Conservation (phyloP, 2,329 filamentous ascomycete genomes). For the Dothideomycetidae sp. region DNA sequence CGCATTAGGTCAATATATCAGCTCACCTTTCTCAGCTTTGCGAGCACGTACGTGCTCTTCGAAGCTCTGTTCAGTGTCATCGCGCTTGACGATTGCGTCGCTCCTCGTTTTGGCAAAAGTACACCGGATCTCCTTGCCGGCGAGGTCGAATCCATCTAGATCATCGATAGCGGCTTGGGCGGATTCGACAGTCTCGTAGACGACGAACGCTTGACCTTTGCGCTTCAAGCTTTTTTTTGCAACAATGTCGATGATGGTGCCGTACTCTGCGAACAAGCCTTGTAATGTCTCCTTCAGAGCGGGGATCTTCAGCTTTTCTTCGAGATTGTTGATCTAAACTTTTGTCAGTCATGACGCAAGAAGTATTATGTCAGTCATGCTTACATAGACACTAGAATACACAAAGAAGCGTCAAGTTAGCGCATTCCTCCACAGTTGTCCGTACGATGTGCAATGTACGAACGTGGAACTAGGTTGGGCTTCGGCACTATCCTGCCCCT, state of each 20-base stretch:
- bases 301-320: conserved; percentile 79
- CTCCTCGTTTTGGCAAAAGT: conserved; percentile 70
- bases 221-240: conserved; percentile 82
- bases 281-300: conserved; percentile 57
- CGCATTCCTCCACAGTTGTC: conserved; percentile 18
- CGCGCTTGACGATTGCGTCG: conserved; percentile 68
- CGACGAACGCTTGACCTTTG: conserved; percentile 90
- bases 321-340: conserved; percentile 60
- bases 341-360: conserved; percentile 5
- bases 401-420: conserved; percentile 13
- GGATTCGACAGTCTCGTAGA: conserved; percentile 71
- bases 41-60: conserved; percentile 75
- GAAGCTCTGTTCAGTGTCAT: conserved; percentile 64
- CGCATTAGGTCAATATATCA: conserved; percentile 13
- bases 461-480: conserved; percentile 24
- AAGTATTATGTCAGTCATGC: not conserved
- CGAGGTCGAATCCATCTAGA: conserved; percentile 81
- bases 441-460: conserved; percentile 30
- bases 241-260: conserved; percentile 68
- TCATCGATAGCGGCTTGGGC: conserved; percentile 73
- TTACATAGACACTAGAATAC: conserved; percentile 21
- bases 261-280: conserved; percentile 79
- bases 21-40: conserved; percentile 84
- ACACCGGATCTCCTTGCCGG: conserved; percentile 78
- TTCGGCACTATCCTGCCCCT: conserved; percentile 1